Evolutionary conservation across 495 filamentous ascomycete species (phyloP).

Genomic region (Neurospora sp.): DNA sequence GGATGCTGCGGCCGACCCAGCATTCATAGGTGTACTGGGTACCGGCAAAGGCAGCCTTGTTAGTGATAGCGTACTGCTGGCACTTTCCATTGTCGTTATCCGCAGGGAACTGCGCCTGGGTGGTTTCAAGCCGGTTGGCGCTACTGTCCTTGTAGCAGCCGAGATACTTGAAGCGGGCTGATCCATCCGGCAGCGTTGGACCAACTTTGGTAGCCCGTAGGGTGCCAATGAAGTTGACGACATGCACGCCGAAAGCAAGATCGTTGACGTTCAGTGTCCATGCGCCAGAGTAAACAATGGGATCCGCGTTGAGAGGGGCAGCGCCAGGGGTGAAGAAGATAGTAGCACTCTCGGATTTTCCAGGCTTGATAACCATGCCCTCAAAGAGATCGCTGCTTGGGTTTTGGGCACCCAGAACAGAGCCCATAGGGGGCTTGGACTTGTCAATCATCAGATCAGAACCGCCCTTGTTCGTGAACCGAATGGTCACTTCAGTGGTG

Average conservation of each 20-base stretch:
- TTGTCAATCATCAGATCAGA: conserved; percentile 21
- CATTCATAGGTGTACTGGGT: conserved; percentile 20
- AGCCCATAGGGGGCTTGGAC: conserved; percentile 20
- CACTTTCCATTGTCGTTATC: conserved; percentile 25
- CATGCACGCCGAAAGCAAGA: conserved; percentile 25
- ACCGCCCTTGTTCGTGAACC: conserved; percentile 27
- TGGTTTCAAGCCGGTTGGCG: conserved; percentile 19
- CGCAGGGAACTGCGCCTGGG: conserved; percentile 12
- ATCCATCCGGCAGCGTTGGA: conserved; percentile 19
- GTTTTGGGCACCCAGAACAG: conserved; percentile 19
- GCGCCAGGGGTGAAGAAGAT: conserved; percentile 21
- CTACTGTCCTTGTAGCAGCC: conserved; percentile 29
- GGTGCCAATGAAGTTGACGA: conserved; percentile 22
- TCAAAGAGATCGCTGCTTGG: conserved; percentile 25
- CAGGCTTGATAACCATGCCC: conserved; percentile 19
- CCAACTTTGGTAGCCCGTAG: conserved; percentile 18
- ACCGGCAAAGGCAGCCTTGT: conserved; percentile 25
- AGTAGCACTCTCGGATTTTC: conserved; percentile 14
- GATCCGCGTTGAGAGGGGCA: conserved; percentile 13
- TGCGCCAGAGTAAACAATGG: conserved; percentile 14
- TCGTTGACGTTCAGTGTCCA: conserved; percentile 37
- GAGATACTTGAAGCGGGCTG: conserved; percentile 23
- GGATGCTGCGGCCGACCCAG: conserved; percentile 28
- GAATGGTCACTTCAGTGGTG: conserved; percentile 10
- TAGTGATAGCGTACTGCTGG: conserved; percentile 20